Base-by-base conservation (phyloP, 2,329 filamentous ascomycete species). In the Exophiala viscosa region DNA sequence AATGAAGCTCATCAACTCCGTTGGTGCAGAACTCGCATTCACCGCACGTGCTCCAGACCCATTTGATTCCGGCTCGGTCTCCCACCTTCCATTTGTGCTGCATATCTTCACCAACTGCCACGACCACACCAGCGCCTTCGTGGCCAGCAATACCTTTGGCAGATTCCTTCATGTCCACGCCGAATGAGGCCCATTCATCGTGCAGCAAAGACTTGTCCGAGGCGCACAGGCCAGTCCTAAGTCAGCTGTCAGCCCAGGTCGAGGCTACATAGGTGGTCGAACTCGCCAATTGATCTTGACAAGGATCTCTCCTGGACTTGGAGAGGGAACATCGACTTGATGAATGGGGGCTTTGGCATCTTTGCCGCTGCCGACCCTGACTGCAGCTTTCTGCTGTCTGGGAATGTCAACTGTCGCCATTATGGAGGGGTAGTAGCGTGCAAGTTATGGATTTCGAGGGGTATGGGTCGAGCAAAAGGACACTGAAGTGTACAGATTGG, bases 31-130 rank as follows among this genome's bases (percentile, higher is more conserved):
- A 95, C 64, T 84, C 79, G 75, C 91, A 96, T 60, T 78, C 71
- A 32, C 95, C 77, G 72, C 92, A 96, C 41, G 86, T 85, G 58
- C 88, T 87, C 72, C 95, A 92, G 66, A 96, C 78, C 90, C 90
- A 96, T 61, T 89, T 96, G 72, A 97, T 82, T 68, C 91, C 91
- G 58, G 84, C 92, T 65, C 90, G 77, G 67, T 95, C 90, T 63
- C 91, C 91, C 63, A 96, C 77, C 69, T 90, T 62, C 75, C 60
- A 96, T 74, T 64, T 92, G 87, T 6, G 79, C 72, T 62, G 92
- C 89, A 41, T 95, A 80, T 28, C 48, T 17, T 85, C 77, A 63
- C 91, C 91, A 55, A 80, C 81, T 45, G 87, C 84, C 28, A 96
- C 90, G 31, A 96, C 87, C 42, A 91, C 71, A 67, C 91, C 90